These are phyloP conservation scores for Moelleriella libera DNA, from an alignment of 2,329 filamentous ascomycete genomes.

Conservation along the genomic window DNA sequence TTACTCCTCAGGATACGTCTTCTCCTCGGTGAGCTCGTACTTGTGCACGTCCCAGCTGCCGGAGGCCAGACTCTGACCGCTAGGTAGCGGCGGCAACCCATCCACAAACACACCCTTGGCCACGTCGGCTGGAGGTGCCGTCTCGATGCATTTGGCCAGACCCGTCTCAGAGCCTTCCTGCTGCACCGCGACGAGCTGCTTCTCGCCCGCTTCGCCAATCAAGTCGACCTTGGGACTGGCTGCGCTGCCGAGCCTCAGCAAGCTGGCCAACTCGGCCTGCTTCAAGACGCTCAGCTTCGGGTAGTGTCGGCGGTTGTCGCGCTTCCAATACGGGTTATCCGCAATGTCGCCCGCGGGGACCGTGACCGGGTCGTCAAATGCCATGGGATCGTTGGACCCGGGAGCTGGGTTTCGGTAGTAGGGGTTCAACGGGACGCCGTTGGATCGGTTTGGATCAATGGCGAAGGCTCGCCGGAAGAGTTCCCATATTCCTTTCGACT, in stretches of 20 bases:
- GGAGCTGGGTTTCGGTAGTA: slow-evolving; percentile 74
- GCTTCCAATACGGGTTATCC: slow-evolving; percentile 58
- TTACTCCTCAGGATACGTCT: slow-evolving; percentile 57
- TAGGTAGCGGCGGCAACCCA: slow-evolving; percentile 78
- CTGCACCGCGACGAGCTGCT: slow-evolving; percentile 61
- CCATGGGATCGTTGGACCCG: slow-evolving; percentile 23
- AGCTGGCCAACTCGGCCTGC: slow-evolving; percentile 73
- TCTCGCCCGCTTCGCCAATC: slow-evolving; percentile 44
- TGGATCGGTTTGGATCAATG: slow-evolving; percentile 78
- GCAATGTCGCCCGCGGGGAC: slow-evolving; percentile 36
- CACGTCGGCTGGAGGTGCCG: slow-evolving; percentile 28
- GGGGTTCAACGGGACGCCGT: slow-evolving; percentile 83
- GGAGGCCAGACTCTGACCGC: slow-evolving; percentile 43
- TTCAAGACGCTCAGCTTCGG: slow-evolving; percentile 65
- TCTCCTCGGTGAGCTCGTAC: slow-evolving; percentile 49
- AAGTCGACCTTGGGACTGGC: slow-evolving; percentile 70
- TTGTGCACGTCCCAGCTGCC: slow-evolving; percentile 53
- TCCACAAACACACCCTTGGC: slow-evolving; percentile 51
- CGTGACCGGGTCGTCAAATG: slow-evolving; percentile 35
- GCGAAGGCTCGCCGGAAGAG: slow-evolving; percentile 62
- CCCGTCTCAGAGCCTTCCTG: slow-evolving; percentile 56
- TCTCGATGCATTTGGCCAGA: slow-evolving; percentile 59
- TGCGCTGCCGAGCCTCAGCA: slow-evolving; percentile 75
- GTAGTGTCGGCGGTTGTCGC: slow-evolving; percentile 73
- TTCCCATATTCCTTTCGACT: slow-evolving; percentile 83